phyloP scores from a whole-genome alignment of 2,329 filamentous ascomycete genomes.

The Calonectria ilicicola region DNA sequence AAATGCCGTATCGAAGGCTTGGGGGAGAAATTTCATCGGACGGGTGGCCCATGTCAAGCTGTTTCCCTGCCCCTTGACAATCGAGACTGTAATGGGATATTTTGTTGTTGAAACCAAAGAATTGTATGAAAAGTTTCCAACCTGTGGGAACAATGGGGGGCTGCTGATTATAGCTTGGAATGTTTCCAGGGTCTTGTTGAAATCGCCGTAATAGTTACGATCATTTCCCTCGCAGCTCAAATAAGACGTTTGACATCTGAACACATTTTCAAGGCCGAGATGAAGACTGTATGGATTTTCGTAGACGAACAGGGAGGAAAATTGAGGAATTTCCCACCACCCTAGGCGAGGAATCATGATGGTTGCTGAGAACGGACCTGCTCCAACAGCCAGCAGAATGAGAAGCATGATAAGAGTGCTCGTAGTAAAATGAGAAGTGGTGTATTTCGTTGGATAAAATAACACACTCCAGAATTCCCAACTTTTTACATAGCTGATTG shows the following conservation, averaged over 20 bases:
- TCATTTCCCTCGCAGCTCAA: background rate
- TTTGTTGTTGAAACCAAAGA: background rate
- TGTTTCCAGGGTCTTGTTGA: background rate
- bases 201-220: background rate
- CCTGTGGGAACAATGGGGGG: background rate
- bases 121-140: background rate
- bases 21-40: background rate
- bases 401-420: background rate
- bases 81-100: background rate
- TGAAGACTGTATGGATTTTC: background rate
- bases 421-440: background rate
- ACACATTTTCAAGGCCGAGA: background rate
- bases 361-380: constrained; percentile 16
- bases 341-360: constrained; percentile 21
- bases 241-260: background rate
- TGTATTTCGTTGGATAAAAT: background rate
- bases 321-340: constrained; percentile 2
- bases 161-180: background rate
- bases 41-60: background rate
- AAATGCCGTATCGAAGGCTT: background rate
- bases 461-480: constrained; percentile 2
- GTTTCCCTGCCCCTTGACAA: background rate
- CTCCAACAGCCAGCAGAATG: background rate
- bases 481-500: constrained; percentile 11
- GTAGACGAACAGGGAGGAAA: too few relatives aligned